Evolutionary conservation across 805 yeast species (phyloP), one percentile per base, ranked within the genome.

Genomic region (Metschnikowia aberdeeniae): DNA sequence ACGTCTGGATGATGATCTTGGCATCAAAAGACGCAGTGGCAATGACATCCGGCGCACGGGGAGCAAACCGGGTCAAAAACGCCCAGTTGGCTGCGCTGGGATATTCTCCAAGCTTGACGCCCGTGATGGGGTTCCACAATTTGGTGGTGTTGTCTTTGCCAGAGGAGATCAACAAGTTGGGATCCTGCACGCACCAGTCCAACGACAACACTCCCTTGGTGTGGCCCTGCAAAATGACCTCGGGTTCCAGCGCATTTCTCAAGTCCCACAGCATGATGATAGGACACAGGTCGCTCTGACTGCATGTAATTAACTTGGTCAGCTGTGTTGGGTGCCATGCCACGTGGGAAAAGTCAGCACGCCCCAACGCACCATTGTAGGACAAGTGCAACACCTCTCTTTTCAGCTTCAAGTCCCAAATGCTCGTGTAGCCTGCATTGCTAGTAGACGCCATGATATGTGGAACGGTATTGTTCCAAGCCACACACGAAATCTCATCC

Each of bases 21-120:
- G 93, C 90, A 63, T 89, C 97, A 55, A 86, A 86, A 5, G 96
- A 84, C 19, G 95, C 87, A 45, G 86, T 77, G 5, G 96, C 96
- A 70, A 93, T 86, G 41, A 88, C 67, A 51, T 92, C 97, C 2
- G 99, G 99, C 26, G 86, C 78, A 20, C 73, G 64, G 34, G 96
- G 96, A 47, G 96, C 95, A 72, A 90, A 93, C 56, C 77, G 77
- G 10, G 96, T 78, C 67, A 88, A 82, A 69, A 89, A 93, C 11
- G 87, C 83, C 99, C 99, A 93, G 65, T 89, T 90, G 31, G 95
- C 86, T 30, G 95, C 79, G 10, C 95, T 79, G 43, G 98, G 97
- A 63, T 87, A 93, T 59, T 88, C 86, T 5, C 93, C 95, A 52
- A 92, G 68, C 58, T 80, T 77, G 46, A 70, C 71, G 38, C 90